Percentiles rank a stretch among this genome's conserved stretches.
Evolutionary conservation across 306 rosid genomes (phyloP).

Genomic region (Ormosia semicastrata): DNA sequence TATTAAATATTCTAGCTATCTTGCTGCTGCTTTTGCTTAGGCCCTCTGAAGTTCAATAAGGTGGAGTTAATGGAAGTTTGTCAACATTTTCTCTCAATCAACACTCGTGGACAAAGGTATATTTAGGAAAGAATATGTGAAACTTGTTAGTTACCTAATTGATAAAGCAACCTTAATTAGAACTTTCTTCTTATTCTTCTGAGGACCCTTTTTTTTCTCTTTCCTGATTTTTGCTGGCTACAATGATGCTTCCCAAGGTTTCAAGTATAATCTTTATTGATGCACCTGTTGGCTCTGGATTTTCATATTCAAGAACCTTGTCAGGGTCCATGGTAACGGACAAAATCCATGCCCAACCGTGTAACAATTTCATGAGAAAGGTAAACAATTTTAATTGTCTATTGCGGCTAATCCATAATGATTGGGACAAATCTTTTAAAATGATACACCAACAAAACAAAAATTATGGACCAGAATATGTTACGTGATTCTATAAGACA

Average conservation of each 20-base stretch:
- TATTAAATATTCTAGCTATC: neutral
- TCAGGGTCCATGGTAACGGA: neutral
- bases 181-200: neutral
- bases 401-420: neutral
- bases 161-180: neutral
- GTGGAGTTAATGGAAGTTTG: conserved; percentile 36
- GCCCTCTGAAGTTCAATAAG: conserved; percentile 32
- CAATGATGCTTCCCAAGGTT: neutral
- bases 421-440: neutral
- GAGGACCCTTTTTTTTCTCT: too few species aligned
- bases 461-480: neutral
- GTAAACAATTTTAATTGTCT: neutral
- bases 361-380: conserved; percentile 1
- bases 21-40: neutral
- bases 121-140: neutral
- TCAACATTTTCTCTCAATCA: conserved; percentile 26
- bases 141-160: neutral
- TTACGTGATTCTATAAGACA: neutral
- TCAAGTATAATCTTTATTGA: conserved; percentile 13
- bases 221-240: neutral
- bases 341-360: neutral
- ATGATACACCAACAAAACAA: neutral
- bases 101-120: neutral
- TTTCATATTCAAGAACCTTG: neutral
- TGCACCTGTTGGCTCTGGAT: conserved; percentile 14